Base-by-base conservation (phyloP, 768 basidiomycete species). In the Lepiota venenata region DNA sequence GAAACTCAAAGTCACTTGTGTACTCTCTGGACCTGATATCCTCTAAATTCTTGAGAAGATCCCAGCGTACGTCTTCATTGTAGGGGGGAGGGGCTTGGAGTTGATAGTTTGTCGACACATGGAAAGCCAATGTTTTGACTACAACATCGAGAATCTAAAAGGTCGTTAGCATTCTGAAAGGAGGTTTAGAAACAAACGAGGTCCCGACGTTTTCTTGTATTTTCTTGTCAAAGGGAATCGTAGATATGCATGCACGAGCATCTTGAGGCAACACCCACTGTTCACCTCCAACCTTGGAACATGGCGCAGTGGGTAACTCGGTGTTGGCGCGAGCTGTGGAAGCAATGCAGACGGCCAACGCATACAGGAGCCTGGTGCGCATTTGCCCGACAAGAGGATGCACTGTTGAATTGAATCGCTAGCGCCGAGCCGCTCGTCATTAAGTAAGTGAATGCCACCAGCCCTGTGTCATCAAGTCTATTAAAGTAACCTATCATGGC, bases 61-160 rank as follows among this genome's bases (percentile, higher is more conserved):
- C 77, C 60, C 82, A 81, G 52, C 83, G 81, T 6, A 85, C 81
- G 52, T 82, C 80, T 2, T 68, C 57, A 9, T 72, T 63, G 61
- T 81, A 84, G 4, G 83, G 83, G 18, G 66, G 61, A 0, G 82
- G 81, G 1, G 83, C 82, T 48, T 70, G 68, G 40, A 80, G 72
- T 64, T 83, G 76, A 54, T 84, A 84, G 68, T 83, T 84, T 21
- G 78, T 74, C 2, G 83, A 84, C 0, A 82, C 80, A 61, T 84
- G 83, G 61, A 86, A 84, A 12, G 78, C 74, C 8, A 84, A 63
- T 0, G 80, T 80, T 62, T 79, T 82, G 60, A 73, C 83, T 41
- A 83, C 69, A 8, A 81, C 80, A 56, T 84, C 78, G 35, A 84
- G 70, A 46, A 80, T 75, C 82, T 84, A 55, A 18, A n/a, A 22